phyloP scores from a whole-genome alignment of 345 rosid species.

The Cardamine resedifolia region DNA sequence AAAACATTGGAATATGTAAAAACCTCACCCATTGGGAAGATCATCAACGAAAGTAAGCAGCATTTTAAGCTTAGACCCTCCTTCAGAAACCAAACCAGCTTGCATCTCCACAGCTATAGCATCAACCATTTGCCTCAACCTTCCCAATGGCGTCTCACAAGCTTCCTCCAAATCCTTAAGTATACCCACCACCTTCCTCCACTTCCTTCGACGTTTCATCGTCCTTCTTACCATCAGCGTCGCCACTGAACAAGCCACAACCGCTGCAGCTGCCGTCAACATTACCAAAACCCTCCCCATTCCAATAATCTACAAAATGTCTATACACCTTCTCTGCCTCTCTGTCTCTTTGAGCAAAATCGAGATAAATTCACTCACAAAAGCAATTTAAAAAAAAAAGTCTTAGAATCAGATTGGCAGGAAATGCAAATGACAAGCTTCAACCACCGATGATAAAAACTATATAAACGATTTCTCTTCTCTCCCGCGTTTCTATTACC shows the following conservation, averaged over 20 bases:
- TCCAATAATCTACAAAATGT: neutral
- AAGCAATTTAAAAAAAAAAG: neutral
- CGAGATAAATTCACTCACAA: neutral
- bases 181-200: conserved; percentile 66
- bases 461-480: neutral
- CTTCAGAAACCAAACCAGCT: conserved; percentile 97
- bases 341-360: neutral
- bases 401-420: neutral
- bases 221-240: conserved; percentile 69
- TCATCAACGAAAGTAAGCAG: conserved; percentile 80
- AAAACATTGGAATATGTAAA: conserved; percentile 1
- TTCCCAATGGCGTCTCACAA: conserved; percentile 68
- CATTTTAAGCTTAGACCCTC: conserved; percentile 97
- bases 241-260: conserved; percentile 73
- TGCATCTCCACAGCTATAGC: conserved; percentile 97
- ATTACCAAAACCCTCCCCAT: conserved; percentile 28
- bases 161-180: conserved; percentile 72
- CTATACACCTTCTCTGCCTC: conserved; percentile 8
- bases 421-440: conserved; percentile 14
- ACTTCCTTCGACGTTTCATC: conserved; percentile 61
- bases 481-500: neutral
- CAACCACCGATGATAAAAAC: neutral
- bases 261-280: conserved; percentile 64
- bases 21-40: conserved; percentile 51
- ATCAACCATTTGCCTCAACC: conserved; percentile 80